Evolutionary conservation across 2,329 filamentous ascomycete genomes (phyloP).

Genomic region (Ophiostoma fasciatum): DNA sequence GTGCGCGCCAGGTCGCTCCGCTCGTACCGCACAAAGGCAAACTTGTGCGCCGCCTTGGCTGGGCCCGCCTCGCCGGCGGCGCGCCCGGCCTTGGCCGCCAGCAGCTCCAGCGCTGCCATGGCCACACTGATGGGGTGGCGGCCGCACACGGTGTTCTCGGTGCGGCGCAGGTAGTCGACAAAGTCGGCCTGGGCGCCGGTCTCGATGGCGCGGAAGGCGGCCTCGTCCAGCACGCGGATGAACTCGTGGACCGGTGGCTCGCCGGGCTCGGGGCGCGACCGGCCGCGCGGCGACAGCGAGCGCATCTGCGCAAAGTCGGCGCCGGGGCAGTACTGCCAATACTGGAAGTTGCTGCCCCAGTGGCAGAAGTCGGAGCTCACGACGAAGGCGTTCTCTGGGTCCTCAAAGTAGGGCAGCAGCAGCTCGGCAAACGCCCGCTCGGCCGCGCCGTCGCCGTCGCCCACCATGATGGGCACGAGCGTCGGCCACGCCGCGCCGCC

Average conservation of each 20-base stretch:
- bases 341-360: constrained; percentile 76
- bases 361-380: constrained; percentile 95
- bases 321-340: constrained; percentile 59
- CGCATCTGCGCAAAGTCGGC: constrained; percentile 25
- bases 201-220: constrained; percentile 74
- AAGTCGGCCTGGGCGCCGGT: constrained; percentile 59
- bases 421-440: constrained; percentile 56
- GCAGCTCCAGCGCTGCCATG: constrained; percentile 70
- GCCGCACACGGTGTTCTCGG: constrained; percentile 85
- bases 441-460: constrained; percentile 48
- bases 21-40: constrained; percentile 76
- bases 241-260: constrained; percentile 61
- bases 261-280: constrained; percentile 19
- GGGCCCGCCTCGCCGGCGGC: not conserved
- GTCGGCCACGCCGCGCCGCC: constrained; percentile 44
- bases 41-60: constrained; percentile 20
- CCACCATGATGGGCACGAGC: constrained; percentile 76
- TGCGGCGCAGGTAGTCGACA: constrained; percentile 50
- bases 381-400: constrained; percentile 67
- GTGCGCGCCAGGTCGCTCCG: constrained; percentile 61
- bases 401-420: constrained; percentile 63
- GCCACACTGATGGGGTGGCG: constrained; percentile 86
- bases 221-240: constrained; percentile 64
- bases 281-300: constrained; percentile 18
- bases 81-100: constrained; percentile 24